Base-by-base conservation (phyloP, 495 filamentous ascomycete species). In the Xylaria flabelliformis region DNA sequence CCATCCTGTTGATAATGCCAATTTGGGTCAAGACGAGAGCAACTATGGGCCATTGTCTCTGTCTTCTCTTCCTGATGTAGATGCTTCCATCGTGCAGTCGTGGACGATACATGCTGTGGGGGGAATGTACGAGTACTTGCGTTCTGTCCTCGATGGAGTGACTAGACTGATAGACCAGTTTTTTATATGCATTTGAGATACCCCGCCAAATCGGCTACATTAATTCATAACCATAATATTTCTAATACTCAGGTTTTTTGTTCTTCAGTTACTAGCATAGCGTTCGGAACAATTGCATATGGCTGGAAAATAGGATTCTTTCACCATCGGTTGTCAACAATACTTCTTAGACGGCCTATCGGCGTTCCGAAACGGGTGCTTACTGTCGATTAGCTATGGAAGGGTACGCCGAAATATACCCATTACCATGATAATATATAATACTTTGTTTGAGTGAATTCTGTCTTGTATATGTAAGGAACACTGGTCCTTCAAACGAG, bases 171-270 rank as follows among this genome's bases (percentile, higher is more conserved):
- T 71, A 71, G 69, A 78, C 64, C 21, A 53, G 66, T 71, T 67
- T 50, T 77, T 75, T 50, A 9, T 42, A 36, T 68, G 62, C 61
- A 61, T 62, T 74, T 64, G 59, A 73, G 73, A 78, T 75, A 77
- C 75, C 76, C 76, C 74, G 69, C 69, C 65, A 39, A 75, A 72
- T 77, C 55, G 72, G 62, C 71, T 72, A 64, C 51, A 64, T 73
- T 72, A 24, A 36, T 67, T 69, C 53, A 64, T 2, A 58, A 64
- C 42, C 26, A 71, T 46, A 64, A 73, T 72, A 24, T 72, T 74
- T 39, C 44, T 55, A 42, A 67, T 71, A 19, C 39, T 71, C 58
- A 42, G 56, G 10, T 34, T 59, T 44, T 17, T 34, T 56, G 5
- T 34, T 32, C 29, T n/a, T 50, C 7, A 19, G 29, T 44, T 56